phyloP scores from a whole-genome alignment of 1,284 basidiomycete species.

The Microbotryomycetes sp. region DNA sequence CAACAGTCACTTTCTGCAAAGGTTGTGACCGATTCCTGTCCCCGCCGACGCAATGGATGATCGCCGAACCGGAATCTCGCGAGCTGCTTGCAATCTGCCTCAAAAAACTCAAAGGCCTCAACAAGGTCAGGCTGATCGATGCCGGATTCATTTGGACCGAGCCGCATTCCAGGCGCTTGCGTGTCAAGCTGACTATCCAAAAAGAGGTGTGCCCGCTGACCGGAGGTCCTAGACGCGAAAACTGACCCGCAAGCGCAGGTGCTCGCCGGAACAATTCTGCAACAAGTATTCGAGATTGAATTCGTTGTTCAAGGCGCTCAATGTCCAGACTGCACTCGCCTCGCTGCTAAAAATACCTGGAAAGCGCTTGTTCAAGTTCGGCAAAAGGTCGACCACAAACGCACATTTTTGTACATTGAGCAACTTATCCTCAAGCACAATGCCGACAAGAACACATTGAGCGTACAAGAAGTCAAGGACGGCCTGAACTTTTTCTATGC shows the following conservation, averaged over 20 bases:
- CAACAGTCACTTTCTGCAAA: slow-evolving; percentile 84
- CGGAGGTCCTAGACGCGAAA: not conserved
- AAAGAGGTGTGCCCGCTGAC: slow-evolving; percentile 63
- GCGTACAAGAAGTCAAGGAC: slow-evolving; percentile 85
- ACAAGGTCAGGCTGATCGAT: slow-evolving; percentile 90
- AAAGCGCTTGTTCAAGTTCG: slow-evolving; percentile 93
- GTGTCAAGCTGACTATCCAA: slow-evolving; percentile 93
- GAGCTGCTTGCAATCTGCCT: slow-evolving; percentile 70
- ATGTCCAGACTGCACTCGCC: slow-evolving; percentile 84
- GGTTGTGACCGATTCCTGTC: slow-evolving; percentile 95
- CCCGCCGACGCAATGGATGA: slow-evolving; percentile 80
- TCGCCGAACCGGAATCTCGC: slow-evolving; percentile 80
- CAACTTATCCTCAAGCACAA: slow-evolving; percentile 95
- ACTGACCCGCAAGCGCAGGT: slow-evolving; percentile 49
- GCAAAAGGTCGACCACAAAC: slow-evolving; percentile 95
- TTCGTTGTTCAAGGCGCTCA: slow-evolving; percentile 93
- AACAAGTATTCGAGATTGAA: slow-evolving; percentile 96
- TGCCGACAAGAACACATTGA: slow-evolving; percentile 93
- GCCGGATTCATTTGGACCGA: slow-evolving; percentile 99
- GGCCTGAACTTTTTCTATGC: slow-evolving; percentile 97
- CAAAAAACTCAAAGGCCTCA: slow-evolving; percentile 88
- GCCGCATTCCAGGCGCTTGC: slow-evolving; percentile 87
- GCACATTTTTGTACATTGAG: slow-evolving; percentile 95
- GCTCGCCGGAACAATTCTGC: slow-evolving; percentile 86
- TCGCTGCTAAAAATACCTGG: slow-evolving; percentile 99